Evolutionary conservation across 2,329 filamentous ascomycete genomes (phyloP), one percentile per base, ranked within the genome.

Genomic region (Annulohypoxylon truncatum): DNA sequence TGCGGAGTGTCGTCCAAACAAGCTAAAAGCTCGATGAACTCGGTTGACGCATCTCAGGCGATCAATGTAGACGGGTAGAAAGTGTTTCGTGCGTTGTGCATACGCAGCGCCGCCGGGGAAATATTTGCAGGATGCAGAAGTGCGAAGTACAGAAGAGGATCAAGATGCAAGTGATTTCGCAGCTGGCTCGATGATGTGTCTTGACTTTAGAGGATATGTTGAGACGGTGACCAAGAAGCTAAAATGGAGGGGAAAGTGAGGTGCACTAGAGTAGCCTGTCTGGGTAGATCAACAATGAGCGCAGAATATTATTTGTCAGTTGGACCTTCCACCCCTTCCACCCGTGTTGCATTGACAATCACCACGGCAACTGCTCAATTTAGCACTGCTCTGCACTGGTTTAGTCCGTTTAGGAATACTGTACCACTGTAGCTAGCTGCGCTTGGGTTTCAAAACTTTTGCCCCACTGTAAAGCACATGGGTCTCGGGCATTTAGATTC

Each of bases 231-330:
- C 54, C 55, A 62, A 58, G 35, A 38, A 18, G 35, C 35, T 38
- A 38, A 64, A 51, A 63, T 71, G 69, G 72, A 74, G 72, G 72
- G 67, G 68, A 69, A 71, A 44, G 55, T 60, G 61, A 54, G 58
- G 24, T 64, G 65, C 61, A 67, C 56, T 38, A 31, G 40, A 64
- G 56, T 62, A 69, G 61, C 63, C 52, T 18, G 29, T 63, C 63
- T 24, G 58, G 61, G 67, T 29, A 69, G 68, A 74, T 74, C 73
- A 75, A 74, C 72, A 75, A 75, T 35, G 52, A 55, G 28, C 64
- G 54, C 35, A 52, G n/a, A 46, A 57, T 70, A 57, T 69, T 67
- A 67, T 71, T 67, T 67, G 70, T 61, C 46, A 66, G 59, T 28
- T 35, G 51, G 24, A 13, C n/a, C n/a, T 38, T 61, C 35, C 18